These are phyloP conservation scores for Venturia nashicola DNA, from an alignment of 2,329 filamentous ascomycete genomes.

Conservation along the genomic window DNA sequence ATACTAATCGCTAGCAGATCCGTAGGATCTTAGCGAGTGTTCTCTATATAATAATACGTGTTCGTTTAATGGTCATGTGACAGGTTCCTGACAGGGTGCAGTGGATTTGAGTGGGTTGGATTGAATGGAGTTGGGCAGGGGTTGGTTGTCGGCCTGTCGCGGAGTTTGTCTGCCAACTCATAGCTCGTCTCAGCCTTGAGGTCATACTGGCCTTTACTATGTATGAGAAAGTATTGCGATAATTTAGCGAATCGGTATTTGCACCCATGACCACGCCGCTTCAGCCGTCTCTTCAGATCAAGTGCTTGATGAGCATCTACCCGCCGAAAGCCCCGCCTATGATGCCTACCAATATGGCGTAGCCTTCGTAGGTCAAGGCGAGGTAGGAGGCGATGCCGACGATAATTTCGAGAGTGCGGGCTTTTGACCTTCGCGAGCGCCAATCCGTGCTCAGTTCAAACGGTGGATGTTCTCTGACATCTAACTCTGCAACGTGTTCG, in stretches of 20 bases:
- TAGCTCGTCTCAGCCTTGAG: too few relatives aligned
- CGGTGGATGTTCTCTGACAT: slow-evolving; percentile 35
- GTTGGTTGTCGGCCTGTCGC: neutral
- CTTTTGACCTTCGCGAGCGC: slow-evolving; percentile 39
- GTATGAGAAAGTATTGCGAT: too few relatives aligned
- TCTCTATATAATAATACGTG: too few relatives aligned
- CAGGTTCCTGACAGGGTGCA: too few relatives aligned
- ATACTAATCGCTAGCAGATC: too few relatives aligned
- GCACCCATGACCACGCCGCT: too few relatives aligned
- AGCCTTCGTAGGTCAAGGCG: slow-evolving; percentile 33
- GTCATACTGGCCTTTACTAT: too few relatives aligned
- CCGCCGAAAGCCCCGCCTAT: slow-evolving; percentile 14
- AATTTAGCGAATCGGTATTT: too few relatives aligned
- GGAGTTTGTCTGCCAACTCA: too few relatives aligned
- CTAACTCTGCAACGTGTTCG: slow-evolving; percentile 14
- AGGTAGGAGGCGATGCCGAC: slow-evolving; percentile 48
- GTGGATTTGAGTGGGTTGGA: neutral
- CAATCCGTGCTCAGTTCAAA: slow-evolving; percentile 47
- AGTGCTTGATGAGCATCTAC: neutral
- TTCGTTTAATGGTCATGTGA: too few relatives aligned
- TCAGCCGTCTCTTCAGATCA: neutral
- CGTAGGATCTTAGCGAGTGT: too few relatives aligned
- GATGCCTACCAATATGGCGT: slow-evolving; percentile 23
- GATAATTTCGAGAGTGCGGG: slow-evolving; percentile 45
- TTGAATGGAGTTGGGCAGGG: neutral